A percentile compares a stretch with the other conserved stretches of the same genome.
phyloP scores from a whole-genome alignment of 2,329 filamentous ascomycete species.

The Eurotiales sp. region DNA sequence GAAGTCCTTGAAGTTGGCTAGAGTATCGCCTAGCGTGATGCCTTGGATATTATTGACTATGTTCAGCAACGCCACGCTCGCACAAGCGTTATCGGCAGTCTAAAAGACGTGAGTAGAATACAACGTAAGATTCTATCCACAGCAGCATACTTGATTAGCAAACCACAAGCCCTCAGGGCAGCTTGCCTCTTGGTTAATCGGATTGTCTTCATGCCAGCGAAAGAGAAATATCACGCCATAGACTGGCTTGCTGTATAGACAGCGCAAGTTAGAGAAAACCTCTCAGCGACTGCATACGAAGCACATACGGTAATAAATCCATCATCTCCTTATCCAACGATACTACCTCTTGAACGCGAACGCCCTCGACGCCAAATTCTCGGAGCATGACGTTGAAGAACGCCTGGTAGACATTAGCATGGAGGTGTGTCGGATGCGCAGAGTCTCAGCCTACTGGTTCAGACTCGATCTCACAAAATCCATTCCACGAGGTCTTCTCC shows the following conservation, averaged over 20 bases:
- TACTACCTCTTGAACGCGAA: slow-evolving; percentile 74
- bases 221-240: slow-evolving; percentile 89
- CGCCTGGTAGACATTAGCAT: slow-evolving; percentile 46
- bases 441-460: slow-evolving; percentile 66
- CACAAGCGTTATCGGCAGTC: slow-evolving; percentile 81
- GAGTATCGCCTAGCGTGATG: slow-evolving; percentile 64
- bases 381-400: slow-evolving; percentile 83
- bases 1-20: slow-evolving; percentile 68
- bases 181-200: slow-evolving; percentile 48
- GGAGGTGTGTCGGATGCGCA: not conserved
- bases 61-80: slow-evolving; percentile 87
- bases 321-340: slow-evolving; percentile 65
- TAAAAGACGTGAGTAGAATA: slow-evolving; percentile 32
- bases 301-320: slow-evolving; percentile 57
- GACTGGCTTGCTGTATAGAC: slow-evolving; percentile 59
- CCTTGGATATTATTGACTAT: slow-evolving; percentile 79
- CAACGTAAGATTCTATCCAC: not conserved
- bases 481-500: slow-evolving; percentile 44
- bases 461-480: slow-evolving; percentile 71
- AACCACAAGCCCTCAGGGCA: slow-evolving; percentile 78
- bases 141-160: slow-evolving; percentile 69
- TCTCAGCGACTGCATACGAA: not conserved
- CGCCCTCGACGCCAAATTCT: slow-evolving; percentile 69
- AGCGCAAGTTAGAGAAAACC: not conserved
- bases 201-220: slow-evolving; percentile 61